phyloP scores from a whole-genome alignment of 352 stramenopile genomes.

The Pythium grandisporangium region DNA sequence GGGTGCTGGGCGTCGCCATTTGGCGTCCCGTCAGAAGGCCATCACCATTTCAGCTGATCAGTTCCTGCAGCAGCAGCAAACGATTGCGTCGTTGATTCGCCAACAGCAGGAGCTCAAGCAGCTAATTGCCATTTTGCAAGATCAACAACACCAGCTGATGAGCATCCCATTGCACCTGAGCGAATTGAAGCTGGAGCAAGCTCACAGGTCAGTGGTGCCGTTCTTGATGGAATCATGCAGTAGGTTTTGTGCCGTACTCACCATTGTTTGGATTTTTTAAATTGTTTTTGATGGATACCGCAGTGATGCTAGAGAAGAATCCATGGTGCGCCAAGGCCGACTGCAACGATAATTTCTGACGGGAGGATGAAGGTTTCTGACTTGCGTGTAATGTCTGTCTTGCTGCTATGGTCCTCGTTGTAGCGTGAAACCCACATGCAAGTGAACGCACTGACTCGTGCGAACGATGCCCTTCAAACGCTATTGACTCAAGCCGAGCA shows the following conservation, averaged over 20 bases:
- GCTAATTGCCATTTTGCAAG: constrained; percentile 59
- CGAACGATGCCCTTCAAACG: constrained; percentile 60
- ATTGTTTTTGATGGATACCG: no score
- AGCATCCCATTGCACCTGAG: constrained; percentile 53
- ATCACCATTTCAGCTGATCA: constrained; percentile 64
- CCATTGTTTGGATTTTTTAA: no score
- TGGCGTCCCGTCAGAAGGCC: constrained; percentile 27
- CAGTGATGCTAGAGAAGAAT: constrained; percentile 38
- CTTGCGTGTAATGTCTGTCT: no score
- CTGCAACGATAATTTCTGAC: no score
- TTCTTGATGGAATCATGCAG: no score
- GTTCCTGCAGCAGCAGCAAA: constrained; percentile 75
- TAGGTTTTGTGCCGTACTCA: no score
- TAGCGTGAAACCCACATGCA: constrained; percentile 55
- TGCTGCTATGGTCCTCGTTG: not conserved
- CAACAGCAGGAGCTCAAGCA: constrained; percentile 83
- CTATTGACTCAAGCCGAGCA: constrained; percentile 50
- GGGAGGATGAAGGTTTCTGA: no score
- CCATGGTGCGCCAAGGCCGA: constrained; percentile 22
- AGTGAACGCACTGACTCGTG: constrained; percentile 36
- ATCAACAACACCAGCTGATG: constrained; percentile 74
- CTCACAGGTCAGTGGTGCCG: constrained; percentile 45
- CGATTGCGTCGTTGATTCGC: constrained; percentile 69
- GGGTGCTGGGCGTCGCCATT: constrained; percentile 14
- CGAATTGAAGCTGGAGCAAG: constrained; percentile 48